A percentile compares a stretch with the other conserved stretches of the same genome.
Conservation (phyloP, 495 filamentous ascomycete species). For the Trypethelium eluteriae region DNA sequence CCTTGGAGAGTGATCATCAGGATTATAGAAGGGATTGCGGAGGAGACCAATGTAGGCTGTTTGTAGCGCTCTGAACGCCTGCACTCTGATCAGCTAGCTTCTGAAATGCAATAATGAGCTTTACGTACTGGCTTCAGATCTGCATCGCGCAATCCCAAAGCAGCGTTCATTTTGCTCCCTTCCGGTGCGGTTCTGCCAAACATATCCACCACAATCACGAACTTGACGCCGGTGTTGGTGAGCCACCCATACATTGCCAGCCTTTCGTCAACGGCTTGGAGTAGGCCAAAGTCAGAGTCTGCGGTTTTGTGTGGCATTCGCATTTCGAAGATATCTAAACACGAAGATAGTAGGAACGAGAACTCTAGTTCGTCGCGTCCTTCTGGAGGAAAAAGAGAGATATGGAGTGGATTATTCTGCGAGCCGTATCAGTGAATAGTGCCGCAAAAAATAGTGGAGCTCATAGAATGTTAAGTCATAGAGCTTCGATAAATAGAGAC, state of each 20-base stretch:
- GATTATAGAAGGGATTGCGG: slow-evolving; percentile 92
- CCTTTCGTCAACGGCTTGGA: slow-evolving; percentile 88
- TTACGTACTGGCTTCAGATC: slow-evolving; percentile 68
- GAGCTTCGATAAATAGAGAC: slow-evolving; percentile 14
- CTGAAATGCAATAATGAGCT: neutral
- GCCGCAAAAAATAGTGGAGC: slow-evolving; percentile 10
- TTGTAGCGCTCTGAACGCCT: slow-evolving; percentile 88
- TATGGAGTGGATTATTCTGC: slow-evolving; percentile 94
- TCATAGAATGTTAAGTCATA: neutral
- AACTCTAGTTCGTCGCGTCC: slow-evolving; percentile 57
- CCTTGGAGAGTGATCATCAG: slow-evolving; percentile 66
- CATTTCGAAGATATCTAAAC: slow-evolving; percentile 86
- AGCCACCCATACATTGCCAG: slow-evolving; percentile 89
- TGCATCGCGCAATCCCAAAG: slow-evolving; percentile 61
- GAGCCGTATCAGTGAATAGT: slow-evolving; percentile 17
- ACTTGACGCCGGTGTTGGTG: slow-evolving; percentile 90
- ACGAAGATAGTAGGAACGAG: slow-evolving; percentile 81
- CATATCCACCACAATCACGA: slow-evolving; percentile 84
- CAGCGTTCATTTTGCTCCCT: slow-evolving; percentile 33
- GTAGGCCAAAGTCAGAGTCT: slow-evolving; percentile 78
- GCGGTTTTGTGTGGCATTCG: slow-evolving; percentile 57
- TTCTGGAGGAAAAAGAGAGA: slow-evolving; percentile 72
- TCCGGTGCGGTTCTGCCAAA: slow-evolving; percentile 48
- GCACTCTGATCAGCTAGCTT: slow-evolving; percentile 12
- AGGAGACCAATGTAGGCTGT: slow-evolving; percentile 80